phyloP scores from a whole-genome alignment of 164 flowering plant genomes.

The Liquidambar formosana region DNA sequence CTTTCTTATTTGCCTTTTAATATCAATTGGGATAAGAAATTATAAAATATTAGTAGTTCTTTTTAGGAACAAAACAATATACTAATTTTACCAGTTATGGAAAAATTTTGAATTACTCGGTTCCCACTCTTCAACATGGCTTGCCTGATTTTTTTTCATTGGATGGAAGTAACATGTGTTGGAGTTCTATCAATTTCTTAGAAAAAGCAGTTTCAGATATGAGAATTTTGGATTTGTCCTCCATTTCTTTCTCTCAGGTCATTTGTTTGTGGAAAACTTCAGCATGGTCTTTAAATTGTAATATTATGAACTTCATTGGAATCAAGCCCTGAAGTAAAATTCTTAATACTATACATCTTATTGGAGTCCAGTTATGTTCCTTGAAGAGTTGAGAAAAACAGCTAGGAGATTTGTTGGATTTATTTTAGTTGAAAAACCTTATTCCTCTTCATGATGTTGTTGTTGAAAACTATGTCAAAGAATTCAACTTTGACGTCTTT shows the following conservation, averaged over 20 bases:
- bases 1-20: not conserved
- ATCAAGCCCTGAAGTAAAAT: not conserved
- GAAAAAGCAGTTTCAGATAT: not conserved
- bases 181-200: not conserved
- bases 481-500: not conserved
- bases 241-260: not conserved
- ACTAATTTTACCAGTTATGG: not conserved
- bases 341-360: no score
- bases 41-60: no score
- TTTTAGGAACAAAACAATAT: not conserved
- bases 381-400: not conserved
- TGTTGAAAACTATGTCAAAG: not conserved
- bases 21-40: not conserved
- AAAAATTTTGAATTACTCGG: not conserved
- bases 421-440: not conserved
- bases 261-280: not conserved
- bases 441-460: not conserved
- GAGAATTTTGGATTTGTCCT: not conserved
- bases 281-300: not conserved
- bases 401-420: not conserved
- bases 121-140: not conserved
- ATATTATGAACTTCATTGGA: not conserved
- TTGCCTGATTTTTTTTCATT: no score
- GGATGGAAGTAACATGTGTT: no score
- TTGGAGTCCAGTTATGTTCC: not conserved